Conservation (phyloP, 176 grass and related monocot species). For the Urochloa ruziziensis region DNA sequence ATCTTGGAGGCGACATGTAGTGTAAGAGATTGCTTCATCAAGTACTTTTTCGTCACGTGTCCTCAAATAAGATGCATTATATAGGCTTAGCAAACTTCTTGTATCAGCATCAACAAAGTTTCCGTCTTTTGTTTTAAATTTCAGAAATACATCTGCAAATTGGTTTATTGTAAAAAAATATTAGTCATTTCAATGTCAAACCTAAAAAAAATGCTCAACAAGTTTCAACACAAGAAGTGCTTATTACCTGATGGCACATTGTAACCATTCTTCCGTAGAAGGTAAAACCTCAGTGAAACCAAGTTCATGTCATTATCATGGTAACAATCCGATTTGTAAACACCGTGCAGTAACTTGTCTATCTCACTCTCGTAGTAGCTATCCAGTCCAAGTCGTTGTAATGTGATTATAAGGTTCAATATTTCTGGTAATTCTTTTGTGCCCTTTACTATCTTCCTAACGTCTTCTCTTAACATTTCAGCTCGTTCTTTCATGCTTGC, state of each 20-base stretch:
- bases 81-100: constrained; percentile 25
- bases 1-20: too few species aligned
- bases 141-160: constrained; percentile 4
- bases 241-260: constrained; percentile 28
- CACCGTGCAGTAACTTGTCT: not conserved
- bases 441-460: constrained; percentile 1
- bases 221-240: not conserved
- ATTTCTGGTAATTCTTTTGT: not conserved
- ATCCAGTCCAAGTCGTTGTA: constrained; percentile 29
- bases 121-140: constrained; percentile 21
- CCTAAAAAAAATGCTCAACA: not conserved
- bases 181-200: not conserved
- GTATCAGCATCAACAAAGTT: not conserved
- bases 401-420: constrained; percentile 26
- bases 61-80: too few species aligned
- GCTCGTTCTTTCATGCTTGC: not conserved
- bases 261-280: constrained; percentile 30
- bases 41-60: too few species aligned
- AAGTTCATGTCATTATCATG: not conserved
- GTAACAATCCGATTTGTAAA: constrained; percentile 8
- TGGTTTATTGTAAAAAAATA: not conserved
- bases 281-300: constrained; percentile 29
- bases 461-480: not conserved
- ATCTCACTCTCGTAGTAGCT: constrained; percentile 31
- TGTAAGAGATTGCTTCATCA: too few species aligned